These are phyloP conservation scores for Phascolomyces articulosus DNA, from an alignment of 371 early-diverging fungal species.

Conservation along the genomic window DNA sequence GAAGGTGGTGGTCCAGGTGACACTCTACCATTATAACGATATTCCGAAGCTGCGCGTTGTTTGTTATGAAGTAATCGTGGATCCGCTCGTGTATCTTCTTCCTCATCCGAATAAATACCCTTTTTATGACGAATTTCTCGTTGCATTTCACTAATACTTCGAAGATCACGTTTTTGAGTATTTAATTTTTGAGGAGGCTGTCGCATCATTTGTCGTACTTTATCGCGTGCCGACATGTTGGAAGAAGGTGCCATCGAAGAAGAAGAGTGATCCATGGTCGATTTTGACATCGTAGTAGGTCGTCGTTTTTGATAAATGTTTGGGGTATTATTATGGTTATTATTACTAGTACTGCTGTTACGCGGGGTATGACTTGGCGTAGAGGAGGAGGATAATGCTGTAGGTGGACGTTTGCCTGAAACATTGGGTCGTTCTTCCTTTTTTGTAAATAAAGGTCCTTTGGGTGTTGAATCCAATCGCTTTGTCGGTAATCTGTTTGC, in stretches of 20 bases:
- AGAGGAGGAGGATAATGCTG: not conserved
- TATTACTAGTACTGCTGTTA: not conserved
- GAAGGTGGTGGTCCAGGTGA: not conserved
- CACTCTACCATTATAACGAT: not conserved
- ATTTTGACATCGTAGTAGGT: not conserved
- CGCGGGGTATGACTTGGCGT: not conserved
- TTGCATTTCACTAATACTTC: constrained; percentile 41
- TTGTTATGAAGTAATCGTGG: constrained; percentile 20
- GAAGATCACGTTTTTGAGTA: constrained; percentile 38
- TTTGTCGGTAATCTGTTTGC: not conserved
- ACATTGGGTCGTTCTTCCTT: not conserved
- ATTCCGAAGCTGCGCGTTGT: constrained; percentile 14
- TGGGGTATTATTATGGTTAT: not conserved
- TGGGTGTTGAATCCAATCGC: not conserved
- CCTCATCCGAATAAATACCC: constrained; percentile 41
- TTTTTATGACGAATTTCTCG: constrained; percentile 40
- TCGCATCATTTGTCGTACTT: constrained; percentile 14
- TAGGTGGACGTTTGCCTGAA: constrained; percentile 10
- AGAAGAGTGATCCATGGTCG: not conserved
- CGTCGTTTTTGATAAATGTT: constrained; percentile 11
- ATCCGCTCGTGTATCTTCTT: constrained; percentile 19
- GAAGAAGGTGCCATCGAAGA: not conserved
- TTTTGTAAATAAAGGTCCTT: not conserved
- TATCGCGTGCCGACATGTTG: constrained; percentile 15
- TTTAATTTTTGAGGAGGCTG: constrained; percentile 23